Evolutionary conservation across 371 early-diverging fungal species (phyloP), one percentile per base, ranked within the genome.

Genomic region (Rhizopus sp.): DNA sequence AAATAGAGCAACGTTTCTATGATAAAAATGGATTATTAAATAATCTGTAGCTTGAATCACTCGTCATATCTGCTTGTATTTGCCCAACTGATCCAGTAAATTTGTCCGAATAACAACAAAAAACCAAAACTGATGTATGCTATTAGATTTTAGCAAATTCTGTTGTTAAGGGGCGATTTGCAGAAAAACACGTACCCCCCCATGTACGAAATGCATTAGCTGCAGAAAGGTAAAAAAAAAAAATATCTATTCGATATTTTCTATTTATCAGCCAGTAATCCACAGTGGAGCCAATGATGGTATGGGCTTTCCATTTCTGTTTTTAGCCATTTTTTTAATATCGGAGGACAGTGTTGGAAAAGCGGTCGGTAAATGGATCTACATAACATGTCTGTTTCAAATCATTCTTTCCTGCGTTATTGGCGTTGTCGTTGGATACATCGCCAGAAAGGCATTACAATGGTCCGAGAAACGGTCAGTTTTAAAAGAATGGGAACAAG

Each of bases 41-140:
- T 23, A 23, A 0, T 2, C 23, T 53, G n/a, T 74, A 87, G 78
- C 56, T 92, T 5, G 88, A 90, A 56, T 70, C 88, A 0, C 73
- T 95, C 31, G 78, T 94, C 4, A 80, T 97, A 45, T 93, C 91
- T 10, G 92, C 97, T 0, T 94, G 94, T 57, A 71, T 95, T 6
- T 91, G 97, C 5, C 98, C 98, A 2, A 99, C 98, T 0, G 98
- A 99, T 77, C 98, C 98, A 1, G 95, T 84, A 76, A 68, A 15
- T 3, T 39, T 17, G 7, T 31, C 0, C 12, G 3, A 15, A 17
- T 45, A 45, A 10, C 13, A 23, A 38, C 1, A n/a, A 10, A 39
- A n/a, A 33, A 34, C 39, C n/a, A 7, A 30, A 13, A 12, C 2
- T 6, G 8, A 7, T 52, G 10, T 9, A 7, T 23, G 31, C 7